Evolutionary conservation across 2,329 filamentous ascomycete genomes (phyloP), one percentile per base, ranked within the genome.

Genomic region (Bipolaris bicolor): DNA sequence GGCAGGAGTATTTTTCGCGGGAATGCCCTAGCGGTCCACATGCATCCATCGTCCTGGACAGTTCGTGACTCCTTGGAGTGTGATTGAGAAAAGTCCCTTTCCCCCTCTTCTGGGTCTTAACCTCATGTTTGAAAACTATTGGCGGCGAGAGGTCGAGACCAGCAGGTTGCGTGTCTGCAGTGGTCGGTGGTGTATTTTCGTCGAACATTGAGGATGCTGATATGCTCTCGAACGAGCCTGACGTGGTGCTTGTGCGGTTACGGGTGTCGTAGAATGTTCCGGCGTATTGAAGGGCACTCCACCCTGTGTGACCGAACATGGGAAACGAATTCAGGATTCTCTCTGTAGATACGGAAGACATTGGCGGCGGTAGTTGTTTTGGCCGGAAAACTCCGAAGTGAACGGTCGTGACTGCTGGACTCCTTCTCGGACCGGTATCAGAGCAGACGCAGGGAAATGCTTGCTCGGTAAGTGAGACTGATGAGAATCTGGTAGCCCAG

Each of bases 61-160:
- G 58, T 46, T 73, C 73, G 49, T 68, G 70, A 39, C 59, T 54
- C 34, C 71, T 65, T 29, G 73, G 73, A 7, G 71, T 76, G 50
- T 75, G 72, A 48, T 76, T 75, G 37, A 74, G 62, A 47, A 74
- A 75, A n/a, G 58, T 70, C 22, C 67, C 70, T 53, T 66, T 69
- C 11, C 64, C 60, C 55, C 67, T 62, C 57, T 69, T 69, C 31
- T 66, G 65, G 41, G 46, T 59, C 16, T 61, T 64, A 45, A 60
- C 61, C 39, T 71, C 66, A 40, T 67, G 62, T 56, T 66, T 60
- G 52, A 55, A 63, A 43, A 64, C 57, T 36, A 65, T 55, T 10
- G 61, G 64, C 11, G 61, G 52, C 20, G 58, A 59, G 43, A 57
- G 22, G 10, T 48, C 58, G 29, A 34, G 31, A 11, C 40, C 62